A percentile compares a stretch with the other conserved stretches of the same genome.
Evolutionary conservation across 2,329 filamentous ascomycete species (phyloP).

Genomic region (Aciculosporium take): DNA sequence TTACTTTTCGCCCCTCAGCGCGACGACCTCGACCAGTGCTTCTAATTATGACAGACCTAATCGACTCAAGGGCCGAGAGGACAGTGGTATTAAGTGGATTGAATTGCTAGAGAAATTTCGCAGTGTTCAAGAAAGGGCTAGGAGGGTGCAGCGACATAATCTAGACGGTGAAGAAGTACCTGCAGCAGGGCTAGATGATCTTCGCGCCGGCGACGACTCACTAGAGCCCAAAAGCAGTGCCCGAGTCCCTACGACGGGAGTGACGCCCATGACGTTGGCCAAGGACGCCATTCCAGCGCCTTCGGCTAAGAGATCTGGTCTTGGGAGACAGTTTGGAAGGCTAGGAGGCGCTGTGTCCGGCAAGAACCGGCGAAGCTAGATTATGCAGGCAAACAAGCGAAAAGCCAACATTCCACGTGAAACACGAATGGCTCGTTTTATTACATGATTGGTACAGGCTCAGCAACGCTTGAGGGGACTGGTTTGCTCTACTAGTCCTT

Average conservation of each 20-base stretch:
- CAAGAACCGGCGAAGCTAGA: slow-evolving; percentile 37
- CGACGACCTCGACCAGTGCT: slow-evolving; percentile 31
- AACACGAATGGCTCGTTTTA: background rate
- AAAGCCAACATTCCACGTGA: background rate
- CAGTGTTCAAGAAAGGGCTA: slow-evolving; percentile 72
- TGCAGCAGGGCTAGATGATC: slow-evolving; percentile 28
- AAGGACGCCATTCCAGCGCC: slow-evolving; percentile 33
- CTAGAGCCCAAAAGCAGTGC: slow-evolving; percentile 29
- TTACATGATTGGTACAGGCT: slow-evolving; percentile 5
- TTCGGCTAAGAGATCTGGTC: slow-evolving; percentile 43
- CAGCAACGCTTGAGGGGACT: slow-evolving; percentile 33
- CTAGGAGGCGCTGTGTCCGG: slow-evolving; percentile 58
- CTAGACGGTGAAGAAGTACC: slow-evolving; percentile 35
- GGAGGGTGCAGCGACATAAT: slow-evolving; percentile 50
- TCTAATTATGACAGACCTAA: slow-evolving; percentile 59
- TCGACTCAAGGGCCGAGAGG: slow-evolving; percentile 67
- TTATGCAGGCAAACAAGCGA: background rate
- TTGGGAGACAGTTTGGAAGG: slow-evolving; percentile 56
- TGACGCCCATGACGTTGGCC: slow-evolving; percentile 28
- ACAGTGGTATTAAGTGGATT: slow-evolving; percentile 75
- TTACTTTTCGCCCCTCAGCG: slow-evolving; percentile 16
- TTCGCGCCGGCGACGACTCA: slow-evolving; percentile 26
- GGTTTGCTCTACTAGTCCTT: slow-evolving; percentile 51
- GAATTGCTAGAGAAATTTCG: slow-evolving; percentile 93
- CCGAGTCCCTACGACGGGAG: slow-evolving; percentile 16